These are phyloP conservation scores for Zoysia pacifica DNA, from an alignment of 176 grass and related monocot species.

Conservation along the genomic window DNA sequence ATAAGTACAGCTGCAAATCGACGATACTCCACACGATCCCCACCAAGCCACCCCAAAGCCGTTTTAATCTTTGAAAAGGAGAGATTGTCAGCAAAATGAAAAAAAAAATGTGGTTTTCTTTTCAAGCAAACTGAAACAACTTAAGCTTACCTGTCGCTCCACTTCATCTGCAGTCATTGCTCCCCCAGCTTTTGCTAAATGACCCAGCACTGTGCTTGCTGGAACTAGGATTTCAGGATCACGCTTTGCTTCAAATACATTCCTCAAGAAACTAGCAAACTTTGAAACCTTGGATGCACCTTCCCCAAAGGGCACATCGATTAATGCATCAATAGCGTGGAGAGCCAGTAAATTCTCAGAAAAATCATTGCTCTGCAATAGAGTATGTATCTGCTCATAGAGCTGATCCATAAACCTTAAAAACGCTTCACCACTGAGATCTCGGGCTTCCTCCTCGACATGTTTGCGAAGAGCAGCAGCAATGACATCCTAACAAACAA, in stretches of 20 bases:
- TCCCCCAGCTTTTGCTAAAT: conserved; percentile 83
- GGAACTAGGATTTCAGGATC: conserved; percentile 89
- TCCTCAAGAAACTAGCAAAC: conserved; percentile 77
- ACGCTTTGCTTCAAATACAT: conserved; percentile 81
- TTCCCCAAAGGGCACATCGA: conserved; percentile 86
- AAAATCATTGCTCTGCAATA: conserved; percentile 72
- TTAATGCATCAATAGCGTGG: conserved; percentile 82
- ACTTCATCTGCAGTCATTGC: conserved; percentile 98
- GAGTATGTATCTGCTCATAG: conserved; percentile 78
- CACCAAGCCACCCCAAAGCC: conserved; percentile 87
- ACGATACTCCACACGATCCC: conserved; percentile 88
- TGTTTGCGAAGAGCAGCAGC: conserved; percentile 72
- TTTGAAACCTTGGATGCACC: conserved; percentile 94
- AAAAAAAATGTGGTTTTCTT: conserved; percentile 9
- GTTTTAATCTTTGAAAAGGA: conserved; percentile 74
- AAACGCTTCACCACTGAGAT: conserved; percentile 83
- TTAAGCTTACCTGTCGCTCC: conserved; percentile 65
- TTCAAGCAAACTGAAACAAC: conserved; percentile 11
- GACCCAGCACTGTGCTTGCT: conserved; percentile 85
- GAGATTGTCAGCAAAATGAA: conserved; percentile 31
- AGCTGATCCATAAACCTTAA: conserved; percentile 97
- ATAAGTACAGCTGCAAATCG: conserved; percentile 97
- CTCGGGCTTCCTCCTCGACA: conserved; percentile 92
- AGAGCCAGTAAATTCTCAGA: conserved; percentile 84
- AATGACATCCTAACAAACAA: conserved; percentile 66